Evolutionary conservation across 2,329 filamentous ascomycete species (phyloP).

Genomic region (Botrytis fragariae): DNA sequence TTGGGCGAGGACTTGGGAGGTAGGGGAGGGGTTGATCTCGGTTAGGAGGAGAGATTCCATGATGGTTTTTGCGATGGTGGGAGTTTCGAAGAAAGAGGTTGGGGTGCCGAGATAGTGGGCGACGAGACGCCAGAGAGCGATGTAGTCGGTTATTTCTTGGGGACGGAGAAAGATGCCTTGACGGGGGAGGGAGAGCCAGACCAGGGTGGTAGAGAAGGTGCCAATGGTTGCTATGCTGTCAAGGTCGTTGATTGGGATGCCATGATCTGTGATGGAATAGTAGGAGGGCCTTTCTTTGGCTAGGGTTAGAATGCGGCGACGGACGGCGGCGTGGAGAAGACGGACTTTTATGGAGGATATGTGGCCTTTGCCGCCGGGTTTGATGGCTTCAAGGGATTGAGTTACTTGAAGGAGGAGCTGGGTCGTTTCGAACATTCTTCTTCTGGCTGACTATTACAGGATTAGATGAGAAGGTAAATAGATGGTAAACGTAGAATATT

Average conservation of each 20-base stretch:
- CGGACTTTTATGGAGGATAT: constrained; percentile 65
- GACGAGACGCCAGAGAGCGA: constrained; percentile 74
- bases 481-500: no score
- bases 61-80: constrained; percentile 54
- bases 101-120: constrained; percentile 70
- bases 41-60: constrained; percentile 67
- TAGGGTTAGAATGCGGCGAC: constrained; percentile 61
- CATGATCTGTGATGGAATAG: constrained; percentile 57
- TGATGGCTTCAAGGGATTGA: constrained; percentile 59
- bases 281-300: constrained; percentile 56
- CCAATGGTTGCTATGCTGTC: constrained; percentile 70
- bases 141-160: constrained; percentile 65
- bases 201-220: constrained; percentile 65
- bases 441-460: constrained; percentile 51
- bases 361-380: constrained; percentile 66
- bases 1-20: constrained; percentile 63
- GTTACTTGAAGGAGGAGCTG: constrained; percentile 75
- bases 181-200: constrained; percentile 67
- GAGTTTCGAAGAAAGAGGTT: constrained; percentile 56
- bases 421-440: constrained; percentile 68
- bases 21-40: constrained; percentile 64
- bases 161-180: constrained; percentile 66
- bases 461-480: neutral
- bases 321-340: constrained; percentile 66
- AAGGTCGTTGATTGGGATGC: constrained; percentile 72